Evolutionary conservation across 495 filamentous ascomycete genomes (phyloP), one percentile per base, ranked within the genome.

Genomic region (Cudoniella acicularis): DNA sequence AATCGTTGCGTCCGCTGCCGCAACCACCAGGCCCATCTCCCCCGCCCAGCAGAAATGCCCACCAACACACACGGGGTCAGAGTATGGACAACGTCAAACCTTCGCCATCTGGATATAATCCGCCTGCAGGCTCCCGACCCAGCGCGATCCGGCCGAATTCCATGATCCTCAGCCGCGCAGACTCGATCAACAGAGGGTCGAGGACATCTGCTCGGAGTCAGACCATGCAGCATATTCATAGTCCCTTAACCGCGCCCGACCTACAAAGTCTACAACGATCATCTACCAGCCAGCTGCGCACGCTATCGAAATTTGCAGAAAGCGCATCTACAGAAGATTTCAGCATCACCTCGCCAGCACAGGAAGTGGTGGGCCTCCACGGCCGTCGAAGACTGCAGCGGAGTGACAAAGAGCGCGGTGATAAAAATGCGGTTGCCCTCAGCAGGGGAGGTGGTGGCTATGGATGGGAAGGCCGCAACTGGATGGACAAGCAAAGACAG

Each of bases 401-500:
- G 56, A 82, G 84, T 10, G 86, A 83, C 52, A 86, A 83, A 10
- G 76, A 75, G 13, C 61, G 79, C 66, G 62, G 76, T 61, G 75
- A 76, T 61, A 58, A 72, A 52, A 75, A 71, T 43, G 66, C 75
- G 8, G 69, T 69, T 57, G 75, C 75, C 3, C 70, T 70, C 22
- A 79, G 76, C 54, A 51, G 47, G 18, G 49, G 54, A 13, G 82
- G 67, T 57, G 77, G 71, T 71, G 73, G 69, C 69, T 85, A 74
- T 76, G 77, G 86, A 52, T 97, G 91, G 87, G 87, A 86, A 54
- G 90, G 87, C 17, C 84, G 90, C 45, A 96, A 91, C 66, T 98
- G 94, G 95, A 98, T 99, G 92, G 95, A 99, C 70, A 91, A 94
- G 69, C 91, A 97, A 69, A 82, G 95, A 50, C 92, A 98, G 68